Percentiles rank a stretch among this genome's conserved stretches.
Conservation (phyloP, 2,329 filamentous ascomycete genomes). For the Emergomyces orientalis region DNA sequence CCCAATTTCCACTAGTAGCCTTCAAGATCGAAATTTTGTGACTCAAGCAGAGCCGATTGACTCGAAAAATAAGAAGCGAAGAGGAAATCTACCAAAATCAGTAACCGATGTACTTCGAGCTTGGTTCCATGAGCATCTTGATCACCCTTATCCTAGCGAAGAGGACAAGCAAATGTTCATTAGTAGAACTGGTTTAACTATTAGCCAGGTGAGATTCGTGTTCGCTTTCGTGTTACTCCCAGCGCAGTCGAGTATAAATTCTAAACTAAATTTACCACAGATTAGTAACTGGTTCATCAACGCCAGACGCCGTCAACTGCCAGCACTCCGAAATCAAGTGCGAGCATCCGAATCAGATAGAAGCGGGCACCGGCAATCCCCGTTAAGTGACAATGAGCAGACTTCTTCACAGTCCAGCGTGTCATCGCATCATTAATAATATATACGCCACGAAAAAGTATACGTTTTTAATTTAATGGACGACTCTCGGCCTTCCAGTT, state of each 20-base stretch:
- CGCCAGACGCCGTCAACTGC: conserved; percentile 40
- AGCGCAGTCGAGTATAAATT: background rate
- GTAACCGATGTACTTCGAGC: conserved; percentile 70
- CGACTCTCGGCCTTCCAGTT: background rate
- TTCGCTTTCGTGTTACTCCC: background rate
- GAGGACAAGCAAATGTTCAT: conserved; percentile 80
- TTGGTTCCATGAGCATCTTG: conserved; percentile 70
- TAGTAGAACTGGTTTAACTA: conserved; percentile 63
- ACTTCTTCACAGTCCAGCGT: conserved; percentile 6
- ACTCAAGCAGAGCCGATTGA: conserved; percentile 31
- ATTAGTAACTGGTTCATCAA: conserved; percentile 49
- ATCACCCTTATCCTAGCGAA: conserved; percentile 78
- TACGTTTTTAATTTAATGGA: conserved; percentile 3
- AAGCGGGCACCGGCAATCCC: conserved; percentile 5
- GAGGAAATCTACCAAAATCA: conserved; percentile 84
- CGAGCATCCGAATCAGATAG: conserved; percentile 17
- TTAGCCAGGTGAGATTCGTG: conserved; percentile 48
- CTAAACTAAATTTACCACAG: conserved; percentile 21
- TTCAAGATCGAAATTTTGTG: conserved; percentile 31
- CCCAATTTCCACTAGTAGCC: conserved; percentile 22
- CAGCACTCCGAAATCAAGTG: conserved; percentile 38
- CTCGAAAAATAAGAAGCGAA: conserved; percentile 45
- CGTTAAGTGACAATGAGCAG: conserved; percentile 7
- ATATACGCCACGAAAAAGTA: background rate
- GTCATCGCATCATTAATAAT: conserved; percentile 3